Base-by-base conservation (phyloP, 495 filamentous ascomycete genomes). In the Bacidia rubella region DNA sequence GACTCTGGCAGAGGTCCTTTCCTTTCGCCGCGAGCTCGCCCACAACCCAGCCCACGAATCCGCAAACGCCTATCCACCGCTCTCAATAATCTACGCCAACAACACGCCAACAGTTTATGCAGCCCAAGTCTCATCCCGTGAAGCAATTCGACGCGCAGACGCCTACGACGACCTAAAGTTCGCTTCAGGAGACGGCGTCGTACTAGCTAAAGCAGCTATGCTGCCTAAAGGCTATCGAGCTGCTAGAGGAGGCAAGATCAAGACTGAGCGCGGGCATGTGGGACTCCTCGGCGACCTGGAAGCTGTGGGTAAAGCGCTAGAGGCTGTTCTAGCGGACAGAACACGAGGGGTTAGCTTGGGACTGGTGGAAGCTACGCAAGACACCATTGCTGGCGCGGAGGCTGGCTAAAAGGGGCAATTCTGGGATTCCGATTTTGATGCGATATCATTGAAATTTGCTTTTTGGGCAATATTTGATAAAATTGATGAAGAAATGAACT, bases 121-220 rank as follows among this genome's bases (percentile, higher is more conserved):
- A 0, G 87, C 85, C 1, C 76, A 78, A 11, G 87, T 97, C 10
- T 60, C 73, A 3, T 78, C 78, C 1, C 61, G 72, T 4, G 82
- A 86, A 29, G 71, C 70, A 0, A 95, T 96, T 56, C 79, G 80
- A 49, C 76, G 78, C 35, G 66, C 77, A 1, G 87, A 93, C 66
- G 81, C 82, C 2, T 97, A 94, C 61, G 90, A 95, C 55, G 82
- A 94, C 53, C 70, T 95, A 2, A 78, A 86, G 0, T 96, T 96
- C 66, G 84, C 82, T 0, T 82, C 79, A 32, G 90, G 90, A 0
- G 90, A 97, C 64, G 90, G 90, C 0, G 90, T 97, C 0, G 87
- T 88, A 61, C 71, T 97, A 15, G 87, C 90, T 0, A 73, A 73
- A 39, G 86, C 90, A 51, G 85, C 89, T 0, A 92, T 93, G 89